Evolutionary conservation across 371 early-diverging fungal genomes (phyloP), one percentile per base, ranked within the genome.

Genomic region (Mucor lusitanicus): DNA sequence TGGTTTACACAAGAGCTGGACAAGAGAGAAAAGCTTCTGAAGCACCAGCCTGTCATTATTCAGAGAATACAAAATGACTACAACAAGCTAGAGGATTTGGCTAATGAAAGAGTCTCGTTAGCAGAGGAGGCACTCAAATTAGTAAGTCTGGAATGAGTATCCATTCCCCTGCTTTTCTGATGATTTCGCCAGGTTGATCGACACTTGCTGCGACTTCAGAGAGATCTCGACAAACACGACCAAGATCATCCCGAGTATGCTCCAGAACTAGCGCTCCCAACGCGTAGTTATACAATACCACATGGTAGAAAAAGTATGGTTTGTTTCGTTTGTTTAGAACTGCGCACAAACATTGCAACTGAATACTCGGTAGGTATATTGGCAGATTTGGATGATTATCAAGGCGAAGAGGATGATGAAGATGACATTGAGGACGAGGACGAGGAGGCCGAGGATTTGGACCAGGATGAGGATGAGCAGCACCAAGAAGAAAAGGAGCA

Each of bases 121-220:
- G 77, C 80, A 19, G 79, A 83, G 66, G 75, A 80, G 25, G 80
- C 83, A 2, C 64, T 83, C n/a, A 73, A 71, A 59, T 55, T 83
- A 62, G 82, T 74, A 75, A 67, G 46, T 48, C 35, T 27, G 15
- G 7, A 58, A 19, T 0, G 28, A 48, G 9, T 17, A 64, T 64
- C 15, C 3, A 67, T 63, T 63, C 19, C 17, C 27, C 33, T 23
- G 19, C 15, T 15, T 27, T 33, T 50, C 30, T 42, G 6, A 23
- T 44, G 25, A 27, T 23, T 23, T 30, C 23, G 30, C 6, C 63
- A 81, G 81, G 72, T 82, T 21, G 80, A 82, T 71, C 76, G 80
- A 39, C 83, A 83, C 53, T 74, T 83, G 33, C 55, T 39, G 32
- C 58, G 74, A 28, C 58, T 83, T 8, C 71, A 71, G 35, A 39